Evolutionary conservation across 768 basidiomycete genomes (phyloP).

Genomic region (Lyophyllum semitale): DNA sequence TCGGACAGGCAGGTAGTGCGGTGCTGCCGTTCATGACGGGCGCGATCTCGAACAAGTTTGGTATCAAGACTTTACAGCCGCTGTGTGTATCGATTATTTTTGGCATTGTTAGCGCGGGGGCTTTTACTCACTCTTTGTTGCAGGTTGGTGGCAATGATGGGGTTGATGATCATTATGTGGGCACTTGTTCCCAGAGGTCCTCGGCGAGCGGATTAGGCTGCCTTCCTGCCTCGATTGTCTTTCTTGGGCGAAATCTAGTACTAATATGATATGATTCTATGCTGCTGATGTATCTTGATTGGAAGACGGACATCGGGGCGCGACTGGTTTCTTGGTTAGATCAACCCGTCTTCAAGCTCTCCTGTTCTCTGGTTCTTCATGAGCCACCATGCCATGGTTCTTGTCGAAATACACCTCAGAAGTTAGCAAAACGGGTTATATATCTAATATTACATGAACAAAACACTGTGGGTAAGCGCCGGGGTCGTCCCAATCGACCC

Average conservation of each 20-base stretch:
- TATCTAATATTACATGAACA: not conserved
- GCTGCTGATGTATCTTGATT: too few relatives aligned
- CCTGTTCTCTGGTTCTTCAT: too few relatives aligned
- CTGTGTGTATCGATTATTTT: slow-evolving; percentile 47
- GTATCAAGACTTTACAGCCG: slow-evolving; percentile 62
- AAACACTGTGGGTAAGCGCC: not conserved
- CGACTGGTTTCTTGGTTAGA: too few relatives aligned
- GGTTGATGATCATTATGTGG: slow-evolving; percentile 58
- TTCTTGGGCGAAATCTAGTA: too few relatives aligned
- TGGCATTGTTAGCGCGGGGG: not conserved
- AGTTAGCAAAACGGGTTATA: not conserved
- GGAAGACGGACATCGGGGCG: too few relatives aligned
- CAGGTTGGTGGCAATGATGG: slow-evolving; percentile 66
- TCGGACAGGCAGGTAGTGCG: slow-evolving; percentile 74
- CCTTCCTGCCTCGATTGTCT: not conserved
- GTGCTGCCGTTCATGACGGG: slow-evolving; percentile 75
- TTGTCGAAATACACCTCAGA: too few relatives aligned
- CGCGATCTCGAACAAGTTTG: slow-evolving; percentile 61
- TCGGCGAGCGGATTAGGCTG: slow-evolving; percentile 18
- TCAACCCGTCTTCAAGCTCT: too few relatives aligned
- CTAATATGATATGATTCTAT: too few relatives aligned
- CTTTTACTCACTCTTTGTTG: not conserved
- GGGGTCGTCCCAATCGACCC: not conserved
- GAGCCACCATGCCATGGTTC: too few relatives aligned
- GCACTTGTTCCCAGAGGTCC: slow-evolving; percentile 42